phyloP scores from a whole-genome alignment of 2,329 filamentous ascomycete genomes.

The Neofusicoccum parvum region DNA sequence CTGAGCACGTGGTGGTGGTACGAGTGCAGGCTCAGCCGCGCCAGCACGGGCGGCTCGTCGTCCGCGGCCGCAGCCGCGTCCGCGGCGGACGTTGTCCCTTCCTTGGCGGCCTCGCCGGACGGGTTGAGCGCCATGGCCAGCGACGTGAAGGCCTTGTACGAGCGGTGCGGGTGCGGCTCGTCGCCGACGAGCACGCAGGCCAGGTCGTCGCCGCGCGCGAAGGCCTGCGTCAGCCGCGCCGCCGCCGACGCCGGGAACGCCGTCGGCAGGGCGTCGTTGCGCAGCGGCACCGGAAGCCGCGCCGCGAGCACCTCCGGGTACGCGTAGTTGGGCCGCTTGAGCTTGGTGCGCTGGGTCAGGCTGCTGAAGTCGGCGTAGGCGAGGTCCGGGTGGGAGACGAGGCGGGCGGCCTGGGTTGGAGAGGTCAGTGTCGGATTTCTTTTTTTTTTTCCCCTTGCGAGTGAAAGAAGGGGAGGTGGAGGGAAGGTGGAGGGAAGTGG shows the following conservation, averaged over 20 bases:
- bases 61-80: constrained; percentile 17
- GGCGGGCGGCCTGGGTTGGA: constrained; percentile 26
- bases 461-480: neutral
- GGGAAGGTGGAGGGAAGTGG: neutral
- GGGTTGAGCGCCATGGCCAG: constrained; percentile 27
- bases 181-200: constrained; percentile 34
- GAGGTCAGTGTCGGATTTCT: neutral
- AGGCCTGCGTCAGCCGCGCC: constrained; percentile 21
- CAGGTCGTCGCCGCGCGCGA: constrained; percentile 26
- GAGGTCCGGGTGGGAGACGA: constrained; percentile 34
- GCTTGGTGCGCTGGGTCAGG: constrained; percentile 30
- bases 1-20: constrained; percentile 27
- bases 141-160: constrained; percentile 32
- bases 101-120: neutral
- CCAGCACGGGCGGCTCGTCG: constrained; percentile 19
- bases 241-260: constrained; percentile 25
- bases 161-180: constrained; percentile 26
- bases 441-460: neutral
- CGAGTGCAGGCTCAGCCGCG: constrained; percentile 29
- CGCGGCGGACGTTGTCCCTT: too few species aligned
- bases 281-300: constrained; percentile 31
- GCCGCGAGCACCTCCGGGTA: constrained; percentile 34
- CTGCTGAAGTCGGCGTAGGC: constrained; percentile 33
- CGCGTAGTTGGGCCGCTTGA: constrained; percentile 36
- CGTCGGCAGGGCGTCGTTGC: constrained; percentile 28